Evolutionary conservation across 2,329 filamentous ascomycete species (phyloP), one percentile per base, ranked within the genome.

Genomic region (Chaetomiaceae sp.): DNA sequence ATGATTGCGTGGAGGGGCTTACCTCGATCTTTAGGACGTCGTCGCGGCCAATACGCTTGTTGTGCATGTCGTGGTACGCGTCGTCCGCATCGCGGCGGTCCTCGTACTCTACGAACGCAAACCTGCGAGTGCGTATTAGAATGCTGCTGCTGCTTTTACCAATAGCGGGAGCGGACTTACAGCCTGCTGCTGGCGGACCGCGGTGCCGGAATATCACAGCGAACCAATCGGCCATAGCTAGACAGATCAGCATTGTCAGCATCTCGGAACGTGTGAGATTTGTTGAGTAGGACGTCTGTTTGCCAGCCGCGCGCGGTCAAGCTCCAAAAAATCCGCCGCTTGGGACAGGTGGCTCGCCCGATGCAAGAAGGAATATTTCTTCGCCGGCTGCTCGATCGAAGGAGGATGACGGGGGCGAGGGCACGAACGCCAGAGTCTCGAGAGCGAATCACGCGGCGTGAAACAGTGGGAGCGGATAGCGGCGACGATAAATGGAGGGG

Each of bases 11-110:
- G 16, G n/a, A 14, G 16, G 3, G 7, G 63, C 81, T 62, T 75
- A 96, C 94, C 82, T 99, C 94, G 62, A 99, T 97, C 78, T 99
- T 99, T 75, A 99, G 71, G 55, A 96, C 76, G 66, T 99, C 94
- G 68, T 99, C 94, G 58, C 92, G 87, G 43, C 90, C 91, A 64
- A 99, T 90, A 62, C 92, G 90, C 83, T 96, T 96, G 79, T 97
- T 97, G 70, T 99, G 94, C 94, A 99, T 99, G 76, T 99, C 94
- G 72, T 99, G 90, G 71, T 99, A 99, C 43, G 94, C 94, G 75
- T 99, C 94, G 72, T 99, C 94, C 60, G 94, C 91, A 78, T 99
- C 94, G 64, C 94, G 91, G 65, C 92, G 89, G 72, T 91, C 95
- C 77, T 99, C 94, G 73, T 99, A 99, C 75, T 99, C 94, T 61